Base-by-base conservation (phyloP, 2,329 filamentous ascomycete species). In the Aspergillus texensis region DNA sequence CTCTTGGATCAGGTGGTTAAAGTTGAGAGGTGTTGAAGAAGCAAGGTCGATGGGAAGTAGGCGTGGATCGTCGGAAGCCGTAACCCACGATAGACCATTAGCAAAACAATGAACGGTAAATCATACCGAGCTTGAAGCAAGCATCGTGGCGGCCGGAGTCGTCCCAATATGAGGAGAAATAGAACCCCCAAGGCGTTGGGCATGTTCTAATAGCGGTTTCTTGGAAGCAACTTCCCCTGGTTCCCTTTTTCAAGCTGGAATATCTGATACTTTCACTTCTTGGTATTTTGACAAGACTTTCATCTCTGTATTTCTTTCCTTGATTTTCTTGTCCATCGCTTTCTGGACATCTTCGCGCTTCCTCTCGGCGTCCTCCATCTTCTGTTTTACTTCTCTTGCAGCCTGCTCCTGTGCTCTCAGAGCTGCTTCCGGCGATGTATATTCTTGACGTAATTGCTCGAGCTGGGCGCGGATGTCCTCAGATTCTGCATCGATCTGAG, bases 231-330 rank as follows among this genome's bases (percentile, higher is more conserved):
- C 11, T n/a, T 19, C 30, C n/a, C 14, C n/a, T 21, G 19, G 1
- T 8, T 19, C 4, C 21, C 19, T 11, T 11, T 14, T 26, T 55
- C 52, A 55, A 36, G 52, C 52, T 12, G 52, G 52, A 8, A 75
- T 68, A 28, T 73, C 71, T 6, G 73, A 72, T 9, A 69, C 70
- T 63, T 77, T 79, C 41, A 75, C 76, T 63, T 78, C 74, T 61
- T 79, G 78, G 52, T 76, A 79, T 59, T 80, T 81, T 54, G 75
- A 76, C 2, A 80, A 67, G 3, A 81, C 74, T 60, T 78, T 80
- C 70, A 79, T 72, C 66, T 81, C 79, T 5, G 73, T 79, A 58
- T 80, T 76, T 39, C 78, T 71, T 62, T 81, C 78, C 62, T 79
- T 79, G 14, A 73, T 72, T 65, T 81, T 81, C 67, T 79, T 79